A percentile compares a stretch with the other conserved stretches of the same genome.
Evolutionary conservation across 108 stramenopile genomes (phyloP).

Genomic region (Tribonema minus): DNA sequence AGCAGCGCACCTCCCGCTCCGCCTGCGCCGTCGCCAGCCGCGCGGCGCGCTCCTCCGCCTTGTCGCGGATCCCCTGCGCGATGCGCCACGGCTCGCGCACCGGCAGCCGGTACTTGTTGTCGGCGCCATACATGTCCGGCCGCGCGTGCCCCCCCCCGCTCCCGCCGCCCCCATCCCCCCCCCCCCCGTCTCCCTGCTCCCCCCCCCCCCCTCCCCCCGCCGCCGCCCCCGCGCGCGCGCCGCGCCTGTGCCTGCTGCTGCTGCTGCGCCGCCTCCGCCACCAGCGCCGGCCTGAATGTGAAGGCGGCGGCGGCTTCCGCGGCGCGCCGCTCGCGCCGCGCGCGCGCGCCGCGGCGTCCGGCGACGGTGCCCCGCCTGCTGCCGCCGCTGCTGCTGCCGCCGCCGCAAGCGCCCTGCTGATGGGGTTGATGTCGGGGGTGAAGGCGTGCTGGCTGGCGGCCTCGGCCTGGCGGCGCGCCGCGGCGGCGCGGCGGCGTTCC

Average conservation of each 20-base stretch:
- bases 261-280: conserved; percentile 5
- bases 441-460: too few relatives aligned
- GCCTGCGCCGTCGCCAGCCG: neutral
- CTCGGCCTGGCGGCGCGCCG: too few relatives aligned
- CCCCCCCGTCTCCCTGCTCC: neutral
- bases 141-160: too few relatives aligned
- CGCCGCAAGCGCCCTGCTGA: too few relatives aligned
- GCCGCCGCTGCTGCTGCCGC: too few relatives aligned
- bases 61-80: neutral
- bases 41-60: conserved; percentile 1
- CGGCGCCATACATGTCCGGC: conserved; percentile 31
- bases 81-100: conserved; percentile 21
- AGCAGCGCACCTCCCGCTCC: neutral
- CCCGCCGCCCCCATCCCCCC: neutral
- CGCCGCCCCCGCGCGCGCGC: neutral
- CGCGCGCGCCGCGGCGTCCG: too few relatives aligned
- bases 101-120: conserved; percentile 24
- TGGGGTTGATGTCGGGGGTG: too few relatives aligned
- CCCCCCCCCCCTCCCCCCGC: neutral
- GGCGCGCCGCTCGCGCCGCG: too few relatives aligned
- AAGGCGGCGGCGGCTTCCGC: neutral
- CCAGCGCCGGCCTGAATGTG: conserved; percentile 1
- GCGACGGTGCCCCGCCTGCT: too few relatives aligned
- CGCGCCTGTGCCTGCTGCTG: neutral
- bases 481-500: too few relatives aligned